Conservation (phyloP, 345 rosid genomes). For the Murraya paniculata region DNA sequence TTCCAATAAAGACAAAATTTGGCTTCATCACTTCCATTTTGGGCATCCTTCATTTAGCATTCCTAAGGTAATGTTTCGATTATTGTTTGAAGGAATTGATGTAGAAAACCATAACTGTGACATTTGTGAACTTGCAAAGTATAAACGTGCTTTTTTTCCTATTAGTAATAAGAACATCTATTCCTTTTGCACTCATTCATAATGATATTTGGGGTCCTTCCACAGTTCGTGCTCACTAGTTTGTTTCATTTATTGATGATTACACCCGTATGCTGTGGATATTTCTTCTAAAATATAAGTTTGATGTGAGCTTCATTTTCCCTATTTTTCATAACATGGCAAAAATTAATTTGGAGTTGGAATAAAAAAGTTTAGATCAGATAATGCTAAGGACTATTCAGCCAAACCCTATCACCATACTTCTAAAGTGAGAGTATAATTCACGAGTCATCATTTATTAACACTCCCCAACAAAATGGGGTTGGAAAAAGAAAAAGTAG, state of each 20-base stretch:
- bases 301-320: neutral
- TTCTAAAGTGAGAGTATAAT: neutral
- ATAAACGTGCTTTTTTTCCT: neutral
- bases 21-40: neutral
- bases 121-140: constrained; percentile 6
- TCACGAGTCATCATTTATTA: neutral
- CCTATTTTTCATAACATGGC: neutral
- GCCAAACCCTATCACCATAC: neutral
- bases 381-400: neutral
- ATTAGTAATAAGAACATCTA: neutral
- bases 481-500: neutral
- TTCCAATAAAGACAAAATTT: neutral
- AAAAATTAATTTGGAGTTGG: neutral
- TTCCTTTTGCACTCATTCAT: neutral
- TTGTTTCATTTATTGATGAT: neutral
- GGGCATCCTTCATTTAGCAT: neutral
- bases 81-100: neutral
- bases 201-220: neutral
- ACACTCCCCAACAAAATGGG: neutral
- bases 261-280: neutral
- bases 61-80: neutral
- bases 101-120: neutral
- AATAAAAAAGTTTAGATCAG: neutral
- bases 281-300: neutral
- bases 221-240: neutral